Base-by-base conservation (phyloP, 768 basidiomycete species). In the Galerina sulciceps region DNA sequence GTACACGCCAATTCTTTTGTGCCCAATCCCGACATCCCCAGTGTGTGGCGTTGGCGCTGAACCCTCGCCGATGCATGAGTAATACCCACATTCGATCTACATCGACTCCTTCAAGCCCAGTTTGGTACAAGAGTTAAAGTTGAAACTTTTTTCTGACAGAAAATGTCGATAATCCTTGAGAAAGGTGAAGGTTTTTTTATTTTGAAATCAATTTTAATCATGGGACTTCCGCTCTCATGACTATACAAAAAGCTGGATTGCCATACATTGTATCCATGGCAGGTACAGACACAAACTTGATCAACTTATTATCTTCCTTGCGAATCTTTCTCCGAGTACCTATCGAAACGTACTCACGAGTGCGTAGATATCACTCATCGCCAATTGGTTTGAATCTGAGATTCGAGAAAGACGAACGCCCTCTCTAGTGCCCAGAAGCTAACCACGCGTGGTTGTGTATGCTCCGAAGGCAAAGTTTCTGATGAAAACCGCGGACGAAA, bases 401-500 rank as follows among this genome's bases (percentile, higher is more conserved):
- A 31, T 31, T 31, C 4, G 38, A 23, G 49, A 40, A n/a, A 51
- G 40, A 38, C 37, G 38, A 22, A 23, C 49, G 38, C 14, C 40
- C 36, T 51, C 37, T 49, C 37, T 49, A 31, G 26, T 5, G 26
- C 26, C 26, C 26, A 31, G 26, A 31, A 31, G 26, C 5, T 31
- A 31, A 31, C 26, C 20, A 18, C 49, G 37, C 34, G 22, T 49
- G 48, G 6, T 20, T 36, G 23, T 18, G 34, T 36, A 49, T 51
- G 23, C 42, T 53, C 43, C 38, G 23, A 53, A 59, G 52, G 26
- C 40, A 59, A 44, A 59, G 56, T 22, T 61, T 64, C 35, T 18
- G 51, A 55, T 45, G 52, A 55, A 61, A 53, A 59, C 64, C 64
- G 64, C 64, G 64, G 64, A 61, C 44, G 58, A 58, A 45, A 63